Evolutionary conservation across 331 rosid genomes (phyloP), one percentile per base, ranked within the genome.

Genomic region (Quercus phellos): DNA sequence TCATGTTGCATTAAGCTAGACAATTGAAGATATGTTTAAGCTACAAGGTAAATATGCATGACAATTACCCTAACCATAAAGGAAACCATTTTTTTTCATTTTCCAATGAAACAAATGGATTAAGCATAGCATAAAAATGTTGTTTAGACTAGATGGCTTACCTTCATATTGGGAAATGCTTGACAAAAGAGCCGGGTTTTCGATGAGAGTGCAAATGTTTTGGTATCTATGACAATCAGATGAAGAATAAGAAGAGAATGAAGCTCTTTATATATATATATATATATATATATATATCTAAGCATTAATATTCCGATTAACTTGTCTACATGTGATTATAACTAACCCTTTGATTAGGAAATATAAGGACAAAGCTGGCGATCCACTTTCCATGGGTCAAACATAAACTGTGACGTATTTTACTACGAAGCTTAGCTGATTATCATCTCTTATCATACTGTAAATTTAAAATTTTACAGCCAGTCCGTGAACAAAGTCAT

Each of bases 341-440:
- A 14, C n/a, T 5, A 27, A 18, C 0, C 24, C 7, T 12, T 55
- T 18, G 34, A 51, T 69, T 13, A 68, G 54, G 35, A 2, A 8
- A 43, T 4, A 50, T 38, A 24, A 58, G 55, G 29, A 18, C 5
- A 21, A 42, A 27, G 55, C 66, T 70, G 70, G 56, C 3, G 90
- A 90, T 90, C 94, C 91, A 72, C 83, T 9, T 76, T 90, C 78
- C 51, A 11, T 11, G 94, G 91, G 85, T 78, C 82, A 81, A 82
- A 80, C 77, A 74, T 70, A 80, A 21, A 13, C 19, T 70, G 63
- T 16, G 1, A 26, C n/a, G 14, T 27, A 13, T 26, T 60, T 26
- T 0, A 10, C 14, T 26, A 13, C 14, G 43, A 6, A 46, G 16
- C 53, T 46, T 46, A 0, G 53, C 4, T 46, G 53, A 46, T 38